A percentile compares a stretch with the other conserved stretches of the same genome.
These are phyloP conservation scores for Cyberlindnera petersonii DNA, from an alignment of 805 yeast genomes.

Conservation along the genomic window DNA sequence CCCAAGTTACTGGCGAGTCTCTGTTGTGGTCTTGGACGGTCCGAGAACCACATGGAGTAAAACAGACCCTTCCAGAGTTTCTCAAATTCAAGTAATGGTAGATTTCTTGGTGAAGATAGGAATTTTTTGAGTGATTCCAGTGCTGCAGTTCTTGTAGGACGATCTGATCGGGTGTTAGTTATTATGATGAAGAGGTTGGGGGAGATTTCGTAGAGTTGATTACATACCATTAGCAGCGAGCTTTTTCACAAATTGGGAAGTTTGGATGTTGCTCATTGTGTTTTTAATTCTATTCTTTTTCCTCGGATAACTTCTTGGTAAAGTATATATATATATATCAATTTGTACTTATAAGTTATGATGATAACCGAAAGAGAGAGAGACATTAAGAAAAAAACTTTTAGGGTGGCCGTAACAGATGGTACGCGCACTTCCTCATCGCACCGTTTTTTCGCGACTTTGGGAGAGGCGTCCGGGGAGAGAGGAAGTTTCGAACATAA, in stretches of 20 bases:
- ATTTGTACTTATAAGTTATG: no score
- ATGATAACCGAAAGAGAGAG: no score
- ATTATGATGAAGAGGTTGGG: neutral
- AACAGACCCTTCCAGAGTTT: constrained; percentile 96
- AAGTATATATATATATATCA: no score
- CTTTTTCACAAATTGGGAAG: constrained; percentile 63
- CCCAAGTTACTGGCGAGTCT: constrained; percentile 73
- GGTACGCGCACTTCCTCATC: no score
- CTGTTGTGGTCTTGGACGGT: constrained; percentile 90
- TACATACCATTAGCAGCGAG: constrained; percentile 69
- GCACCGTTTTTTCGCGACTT: no score
- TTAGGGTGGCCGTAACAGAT: no score
- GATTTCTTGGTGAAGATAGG: constrained; percentile 37
- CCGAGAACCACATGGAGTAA: constrained; percentile 95
- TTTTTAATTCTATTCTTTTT: no score
- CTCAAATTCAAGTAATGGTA: constrained; percentile 46
- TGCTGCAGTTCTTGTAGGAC: constrained; percentile 71
- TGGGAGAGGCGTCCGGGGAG: no score
- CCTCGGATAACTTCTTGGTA: no score
- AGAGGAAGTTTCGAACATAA: neutral
- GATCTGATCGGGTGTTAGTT: constrained; percentile 34
- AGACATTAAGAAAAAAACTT: no score
- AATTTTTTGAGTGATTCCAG: constrained; percentile 59
- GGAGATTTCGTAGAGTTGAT: neutral
- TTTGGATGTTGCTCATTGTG: constrained; percentile 30